Base-by-base conservation (phyloP, 331 rosid species). In the Pyracantha coccinea region DNA sequence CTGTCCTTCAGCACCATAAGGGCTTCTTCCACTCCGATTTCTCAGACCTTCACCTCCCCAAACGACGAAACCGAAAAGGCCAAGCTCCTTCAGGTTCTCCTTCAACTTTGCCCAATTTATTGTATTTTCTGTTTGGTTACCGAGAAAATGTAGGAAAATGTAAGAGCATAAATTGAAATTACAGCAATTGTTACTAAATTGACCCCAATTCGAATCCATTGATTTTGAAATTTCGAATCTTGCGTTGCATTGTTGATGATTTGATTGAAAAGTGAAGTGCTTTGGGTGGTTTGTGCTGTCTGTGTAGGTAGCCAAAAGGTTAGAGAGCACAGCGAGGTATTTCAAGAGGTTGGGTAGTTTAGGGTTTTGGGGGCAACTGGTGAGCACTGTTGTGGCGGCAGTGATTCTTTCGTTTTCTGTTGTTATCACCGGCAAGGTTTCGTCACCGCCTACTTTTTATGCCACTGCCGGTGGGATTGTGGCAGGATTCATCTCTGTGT, bases 311-410 rank as follows among this genome's bases (percentile, higher is more conserved):
- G 79, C 99, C 2, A 95, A 90, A 82, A 86, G 91, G 80, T 82
- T 95, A 71, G 97, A 86, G 87, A 95, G 74, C 77, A 95, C 99
- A 5, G 87, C 97, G 25, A 92, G 91, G 89, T 64, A 86, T 71
- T 95, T 95, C 87, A 95, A 90, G 91, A 93, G 99, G 81, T 84
- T 89, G 79, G 99, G 99, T 45, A 82, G 79, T 71, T 74, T 90
- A 71, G 99, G 97, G 69, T 90, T 95, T 89, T 95, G 99, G 99
- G 97, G 96, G 38, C 97, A 95, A 83, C 84, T 95, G 32, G 96
- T 90, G 21, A 89, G 96, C 88, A 90, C 99, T 2, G 77, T 88
- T 33, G 97, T 92, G 67, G 85, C 99, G 17, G 97, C 99, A 2
- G 99, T 90, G 21, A 95, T 95, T 77, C 91, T 95, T 53, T 95